Evolutionary conservation across 352 stramenopile species (phyloP), one percentile per base, ranked within the genome.

Genomic region (Phytophthora europaea): DNA sequence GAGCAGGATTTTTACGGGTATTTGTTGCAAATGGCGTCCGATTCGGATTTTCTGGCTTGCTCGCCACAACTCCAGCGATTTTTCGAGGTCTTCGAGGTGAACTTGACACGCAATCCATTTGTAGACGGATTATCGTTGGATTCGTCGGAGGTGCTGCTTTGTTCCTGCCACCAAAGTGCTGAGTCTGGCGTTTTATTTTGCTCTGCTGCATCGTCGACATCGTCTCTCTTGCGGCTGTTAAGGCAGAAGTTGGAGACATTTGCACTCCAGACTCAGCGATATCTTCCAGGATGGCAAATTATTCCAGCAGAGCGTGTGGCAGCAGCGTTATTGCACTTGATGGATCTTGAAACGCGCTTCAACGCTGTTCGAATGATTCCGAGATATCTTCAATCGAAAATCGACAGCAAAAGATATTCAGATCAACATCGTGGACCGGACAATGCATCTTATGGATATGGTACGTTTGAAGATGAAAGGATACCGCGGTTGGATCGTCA

Each of bases 141-240:
- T n/a, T 83, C 84, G 26, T 91, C 82, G 20, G 87, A 94, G 72
- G 67, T 94, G 40, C 43, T 94, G 71, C 69, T 94, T 3, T 92
- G 84, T 23, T 84, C 83, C 1, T 94, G 87, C 50, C 81, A 92
- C 38, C 73, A 78, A 48, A 68, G 71, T 16, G 65, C 73, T 3
- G 31, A 68, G 0, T 78, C 75, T 6, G 28, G 62, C 23, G 48
- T 31, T 38, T 66, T 82, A 15, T 76, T 82, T 38, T 79, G 66
- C 18, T 89, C 81, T 20, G 71, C 65, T 10, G 61, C 72, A 2
- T 61, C 63, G 0, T 74, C 75, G 0, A 78, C 81, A 2, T 81
- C 73, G 4, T 86, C 86, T n/a, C 78, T 92, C 0, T 84, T 89
- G 45, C 75, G 85, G 70, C 71, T 92, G 8, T 48, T 91, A 23